Evolutionary conservation across 192 early-diverging fungal genomes (phyloP), one percentile per base, ranked within the genome.

Genomic region (Oehlia diaphana): DNA sequence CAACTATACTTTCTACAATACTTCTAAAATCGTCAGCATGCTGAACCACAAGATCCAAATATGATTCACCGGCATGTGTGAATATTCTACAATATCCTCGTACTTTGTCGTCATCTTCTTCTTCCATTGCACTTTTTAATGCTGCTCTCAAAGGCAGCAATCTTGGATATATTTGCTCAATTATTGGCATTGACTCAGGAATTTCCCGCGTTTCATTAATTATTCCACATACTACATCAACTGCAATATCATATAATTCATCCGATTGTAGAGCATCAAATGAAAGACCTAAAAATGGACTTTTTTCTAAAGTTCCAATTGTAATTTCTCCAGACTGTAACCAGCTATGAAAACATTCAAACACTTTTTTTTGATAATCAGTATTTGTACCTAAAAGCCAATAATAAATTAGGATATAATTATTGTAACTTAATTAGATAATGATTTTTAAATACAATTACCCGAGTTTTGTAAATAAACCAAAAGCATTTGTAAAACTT

Each of bases 51-150:
- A 95, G 88, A 10, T 84, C 83, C 28, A 95, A 77, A 84, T 94
- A 98, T 28, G 94, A 90, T 82, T 98, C 96, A 63, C 95, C 96
- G 2, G 97, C 97, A 79, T 96, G 92, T 4, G 94, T 90, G 83
- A 96, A 96, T 31, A 99, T 93, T 10, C 93, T 90, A 81, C 94
- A 95, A 72, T 93, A 90, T 8, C 92, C 95, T 42, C 95, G 91
- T 44, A 96, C 84, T 44, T 87, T 87, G 66, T 97, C 96, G 81
- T 97, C 95, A 35, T 96, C 94, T 5, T 90, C 87, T n/a, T 83
- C 83, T 9, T 82, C 82, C 23, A 89, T 82, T 5, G 84, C 84
- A 81, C 84, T 76, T 68, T 49, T 85, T 70, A 84, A 84, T 69
- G 74, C 74, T 37, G 70, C 77, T 37, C 85, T 88, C 77, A 90